Percentiles rank a stretch among this genome's conserved stretches.
Conservation (phyloP, 805 yeast genomes). For the Clavispora asparagi region DNA sequence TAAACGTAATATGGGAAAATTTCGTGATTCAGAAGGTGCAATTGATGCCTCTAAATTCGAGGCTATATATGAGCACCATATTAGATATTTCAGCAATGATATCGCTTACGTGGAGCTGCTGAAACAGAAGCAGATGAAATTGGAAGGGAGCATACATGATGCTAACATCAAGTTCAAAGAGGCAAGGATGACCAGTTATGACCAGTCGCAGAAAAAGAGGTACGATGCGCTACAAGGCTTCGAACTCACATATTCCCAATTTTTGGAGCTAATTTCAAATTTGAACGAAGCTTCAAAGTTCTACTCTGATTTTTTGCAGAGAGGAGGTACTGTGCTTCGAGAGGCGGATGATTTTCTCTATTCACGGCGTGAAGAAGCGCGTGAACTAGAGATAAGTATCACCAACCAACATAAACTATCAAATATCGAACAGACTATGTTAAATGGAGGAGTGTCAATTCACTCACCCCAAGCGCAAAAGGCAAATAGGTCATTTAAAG, state of each 20-base stretch:
- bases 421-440: constrained; percentile 11
- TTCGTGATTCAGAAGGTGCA: constrained; percentile 13
- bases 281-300: constrained; percentile 66
- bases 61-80: constrained; percentile 34
- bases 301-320: constrained; percentile 55
- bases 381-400: constrained; percentile 38
- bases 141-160: constrained; percentile 15
- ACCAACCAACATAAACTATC: constrained; percentile 9
- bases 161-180: constrained; percentile 10
- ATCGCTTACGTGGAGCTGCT: constrained; percentile 39
- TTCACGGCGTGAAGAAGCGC: constrained; percentile 47
- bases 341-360: constrained; percentile 51
- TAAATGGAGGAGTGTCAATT: not conserved
- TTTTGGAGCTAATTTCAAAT: constrained; percentile 52
- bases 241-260: constrained; percentile 46
- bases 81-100: constrained; percentile 47
- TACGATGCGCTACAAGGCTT: constrained; percentile 47
- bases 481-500: not conserved
- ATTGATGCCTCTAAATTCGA: constrained; percentile 31
- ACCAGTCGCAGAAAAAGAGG: constrained; percentile 30
- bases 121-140: constrained; percentile 22
- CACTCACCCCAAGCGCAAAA: not conserved
- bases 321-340: constrained; percentile 39
- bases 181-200: constrained; percentile 4
- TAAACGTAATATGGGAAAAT: constrained; percentile 18